A percentile compares a stretch with the other conserved stretches of the same genome.
Evolutionary conservation across 1,139 yeast species (phyloP).

Genomic region (Yamadazyma taylorii): DNA sequence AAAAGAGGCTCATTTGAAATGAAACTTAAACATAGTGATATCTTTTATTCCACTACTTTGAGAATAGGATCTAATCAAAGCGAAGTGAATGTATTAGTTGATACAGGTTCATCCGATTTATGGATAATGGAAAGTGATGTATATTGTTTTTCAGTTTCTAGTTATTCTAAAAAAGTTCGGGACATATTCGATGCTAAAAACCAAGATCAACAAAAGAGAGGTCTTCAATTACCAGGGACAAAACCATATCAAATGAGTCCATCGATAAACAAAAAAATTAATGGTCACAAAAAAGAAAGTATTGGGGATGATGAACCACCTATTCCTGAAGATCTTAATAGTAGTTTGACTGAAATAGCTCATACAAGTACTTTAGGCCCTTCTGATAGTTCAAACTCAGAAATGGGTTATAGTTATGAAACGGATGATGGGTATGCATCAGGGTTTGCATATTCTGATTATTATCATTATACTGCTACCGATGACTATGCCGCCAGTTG

Average conservation of each 20-base stretch:
- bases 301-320: no score
- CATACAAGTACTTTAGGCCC: no score
- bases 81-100: conserved; percentile 21
- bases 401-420: no score
- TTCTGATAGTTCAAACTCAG: no score
- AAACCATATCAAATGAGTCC: no score
- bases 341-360: no score
- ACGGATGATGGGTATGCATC: no score
- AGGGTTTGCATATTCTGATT: background rate
- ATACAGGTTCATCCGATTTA: conserved; percentile 34
- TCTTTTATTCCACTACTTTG: background rate
- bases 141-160: background rate
- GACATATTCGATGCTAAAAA: background rate
- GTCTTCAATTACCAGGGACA: background rate
- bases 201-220: background rate
- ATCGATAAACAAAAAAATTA: no score
- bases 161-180: background rate
- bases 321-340: no score
- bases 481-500: conserved; percentile 1
- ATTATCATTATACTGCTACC: background rate
- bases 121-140: conserved; percentile 19
- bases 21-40: background rate
- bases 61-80: conserved; percentile 22
- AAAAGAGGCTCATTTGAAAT: conserved; percentile 1
- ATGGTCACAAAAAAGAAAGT: no score